Evolutionary conservation across 2,329 filamentous ascomycete genomes (phyloP).

Genomic region (Aspergillus felis): DNA sequence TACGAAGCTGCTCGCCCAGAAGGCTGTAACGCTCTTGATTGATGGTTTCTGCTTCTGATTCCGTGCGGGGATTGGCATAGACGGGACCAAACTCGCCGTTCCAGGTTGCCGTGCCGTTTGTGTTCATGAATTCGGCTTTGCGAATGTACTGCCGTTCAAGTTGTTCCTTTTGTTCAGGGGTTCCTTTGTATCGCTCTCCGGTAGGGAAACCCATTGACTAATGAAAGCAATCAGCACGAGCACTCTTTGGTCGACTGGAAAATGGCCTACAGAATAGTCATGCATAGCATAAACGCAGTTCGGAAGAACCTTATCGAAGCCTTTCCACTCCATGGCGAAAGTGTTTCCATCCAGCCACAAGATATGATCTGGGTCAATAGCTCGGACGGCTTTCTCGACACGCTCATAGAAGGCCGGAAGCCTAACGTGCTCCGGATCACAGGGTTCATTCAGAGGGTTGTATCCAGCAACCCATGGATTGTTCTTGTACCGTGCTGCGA

Average conservation of each 20-base stretch:
- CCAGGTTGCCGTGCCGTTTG: conserved; percentile 45
- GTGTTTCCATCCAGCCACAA: conserved; percentile 46
- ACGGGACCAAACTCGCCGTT: conserved; percentile 53
- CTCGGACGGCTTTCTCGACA: conserved; percentile 45
- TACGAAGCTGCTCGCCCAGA: conserved; percentile 46
- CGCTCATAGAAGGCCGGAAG: conserved; percentile 46
- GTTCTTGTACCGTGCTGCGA: conserved; percentile 43
- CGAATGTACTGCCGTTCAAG: conserved; percentile 44
- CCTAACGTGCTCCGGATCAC: conserved; percentile 45
- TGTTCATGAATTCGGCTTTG: conserved; percentile 47
- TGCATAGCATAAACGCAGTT: conserved; percentile 47
- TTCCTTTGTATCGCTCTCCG: conserved; percentile 40
- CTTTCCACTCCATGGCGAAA: conserved; percentile 44
- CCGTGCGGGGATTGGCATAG: conserved; percentile 28
- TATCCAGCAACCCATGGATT: conserved; percentile 51
- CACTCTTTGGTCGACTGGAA: neutral
- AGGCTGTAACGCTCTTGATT: conserved; percentile 46
- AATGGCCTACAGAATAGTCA: conserved; percentile 35
- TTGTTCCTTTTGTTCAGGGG: conserved; percentile 36
- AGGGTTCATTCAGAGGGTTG: conserved; percentile 52
- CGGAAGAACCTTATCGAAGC: conserved; percentile 41
- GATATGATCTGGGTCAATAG: conserved; percentile 46
- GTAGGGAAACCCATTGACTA: conserved; percentile 43
- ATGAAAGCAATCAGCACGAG: neutral
- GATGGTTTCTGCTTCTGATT: conserved; percentile 34